Percentiles rank a stretch among this genome's conserved stretches.
Evolutionary conservation across 805 yeast species (phyloP).

Genomic region (Pichia deserticola): DNA sequence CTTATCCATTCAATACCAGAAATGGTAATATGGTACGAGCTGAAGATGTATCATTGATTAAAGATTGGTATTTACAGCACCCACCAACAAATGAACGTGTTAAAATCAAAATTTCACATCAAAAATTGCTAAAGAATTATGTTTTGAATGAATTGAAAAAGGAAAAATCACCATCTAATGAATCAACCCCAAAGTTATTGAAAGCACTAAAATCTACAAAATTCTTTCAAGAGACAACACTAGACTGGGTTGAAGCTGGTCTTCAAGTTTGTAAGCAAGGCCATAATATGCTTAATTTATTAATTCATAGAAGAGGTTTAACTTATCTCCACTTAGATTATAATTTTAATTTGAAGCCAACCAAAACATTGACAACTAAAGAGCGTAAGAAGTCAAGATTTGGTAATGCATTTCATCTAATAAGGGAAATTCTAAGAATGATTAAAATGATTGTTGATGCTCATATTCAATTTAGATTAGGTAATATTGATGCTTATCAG

Average conservation of each 20-base stretch:
- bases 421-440: slow-evolving; percentile 82
- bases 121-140: slow-evolving; percentile 70
- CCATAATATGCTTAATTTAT: slow-evolving; percentile 80
- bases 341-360: slow-evolving; percentile 92
- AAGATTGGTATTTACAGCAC: slow-evolving; percentile 74
- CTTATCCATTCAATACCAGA: slow-evolving; percentile 75
- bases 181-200: slow-evolving; percentile 50
- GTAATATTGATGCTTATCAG: slow-evolving; percentile 88
- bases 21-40: slow-evolving; percentile 72
- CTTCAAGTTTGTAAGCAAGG: slow-evolving; percentile 91
- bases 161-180: slow-evolving; percentile 33
- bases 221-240: slow-evolving; percentile 82
- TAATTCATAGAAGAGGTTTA: slow-evolving; percentile 85
- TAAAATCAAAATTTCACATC: slow-evolving; percentile 82
- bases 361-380: slow-evolving; percentile 91
- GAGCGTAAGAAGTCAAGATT: slow-evolving; percentile 93
- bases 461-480: slow-evolving; percentile 84
- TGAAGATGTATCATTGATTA: slow-evolving; percentile 80
- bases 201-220: slow-evolving; percentile 68
- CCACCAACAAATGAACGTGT: slow-evolving; percentile 50
- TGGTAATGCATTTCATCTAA: slow-evolving; percentile 92
- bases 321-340: slow-evolving; percentile 92
- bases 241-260: slow-evolving; percentile 99
- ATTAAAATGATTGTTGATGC: slow-evolving; percentile 85
- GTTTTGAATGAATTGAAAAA: slow-evolving; percentile 64